Evolutionary conservation across 495 filamentous ascomycete species (phyloP), one percentile per base, ranked within the genome.

Genomic region (Xylaria curta): DNA sequence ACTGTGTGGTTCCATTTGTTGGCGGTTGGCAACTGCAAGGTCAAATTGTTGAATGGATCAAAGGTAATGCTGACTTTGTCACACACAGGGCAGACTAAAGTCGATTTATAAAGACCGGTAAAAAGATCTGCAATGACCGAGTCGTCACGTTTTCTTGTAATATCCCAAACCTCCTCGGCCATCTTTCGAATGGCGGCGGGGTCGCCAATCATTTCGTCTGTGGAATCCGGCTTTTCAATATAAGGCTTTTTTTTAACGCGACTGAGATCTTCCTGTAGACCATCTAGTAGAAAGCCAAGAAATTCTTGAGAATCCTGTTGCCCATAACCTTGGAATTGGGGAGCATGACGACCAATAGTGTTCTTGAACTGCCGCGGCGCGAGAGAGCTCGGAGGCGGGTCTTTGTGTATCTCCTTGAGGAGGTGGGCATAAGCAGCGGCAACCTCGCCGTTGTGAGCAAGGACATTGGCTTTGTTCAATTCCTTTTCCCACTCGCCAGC

Each of bases 231-330:
- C 76, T 98, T 97, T 82, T 97, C 94, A 46, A 96, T 97, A 77
- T 98, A 97, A 0, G 96, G 96, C 83, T 99, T 99, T 82, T 97
- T 96, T 78, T 91, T 87, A 66, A 99, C 92, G 9, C 96, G 90
- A 76, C 96, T 99, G 60, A 98, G 84, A 77, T 98, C 96, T 78
- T 99, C 96, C 68, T 98, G 95, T 0, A 99, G 81, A 21, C 94
- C 96, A 80, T 98, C 96, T 9, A 99, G 90, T 21, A 98, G 87
- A 79, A 97, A 98, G 68, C 96, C 94, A n/a, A 99, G 83, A 72
- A 98, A 98, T 73, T 99, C 96, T 76, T 99, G 96, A 0, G 96
- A 95, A 78, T 99, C 96, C 78, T 99, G 96, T 78, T 99, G 96
- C 4, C 93, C 94, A 76, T 95, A 98, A 5, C 96, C 95, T 5